Evolutionary conservation across 768 basidiomycete genomes (phyloP), one percentile per base, ranked within the genome.

Genomic region (Mycena haematopus): DNA sequence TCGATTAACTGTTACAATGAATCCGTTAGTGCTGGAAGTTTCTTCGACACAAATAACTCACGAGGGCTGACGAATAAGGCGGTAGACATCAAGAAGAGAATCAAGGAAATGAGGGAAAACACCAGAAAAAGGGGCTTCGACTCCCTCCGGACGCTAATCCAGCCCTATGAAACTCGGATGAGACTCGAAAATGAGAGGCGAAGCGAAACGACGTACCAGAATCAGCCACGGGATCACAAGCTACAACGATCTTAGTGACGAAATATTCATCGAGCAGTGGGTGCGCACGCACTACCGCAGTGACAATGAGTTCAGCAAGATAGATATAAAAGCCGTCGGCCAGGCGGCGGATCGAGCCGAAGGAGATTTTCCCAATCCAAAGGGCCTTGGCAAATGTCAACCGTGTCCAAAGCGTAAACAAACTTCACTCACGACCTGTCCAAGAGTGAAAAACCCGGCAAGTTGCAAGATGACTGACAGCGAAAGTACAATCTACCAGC

Each of bases 381-480:
- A 84, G 70, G 2, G 71, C 77, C 65, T 31, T 67, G 31, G 14
- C 25, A 50, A 10, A 22, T 21, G 27, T 62, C 22, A 52, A 33
- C 9, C 3, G 36, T 22, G 44, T 19, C 11, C 6, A 11, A n/a
- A 10, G 24, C 13, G 24, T 17, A 8, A 3, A 11, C 40, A 9
- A 24, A 46, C 8, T 21, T 13, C 6, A 15, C 17, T 29, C 21
- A 66, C 65, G 3, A 79, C 75, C 17, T 80, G 78, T 8, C 80
- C 78, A 6, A 86, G 45, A 2, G 76, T 75, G 67, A 86, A 85
- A 71, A 86, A 86, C 6, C 73, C 72, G 1, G 81, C 71, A 6
- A 86, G 75, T 35, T 85, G 83, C 14, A 85, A 67, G 61, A 70
- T 75, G 33, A 82, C 83, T 6, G 78, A 82, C 61, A 86, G 79